Evolutionary conservation across 352 stramenopile species (phyloP).

Genomic region (Pythium phragmiticola): DNA sequence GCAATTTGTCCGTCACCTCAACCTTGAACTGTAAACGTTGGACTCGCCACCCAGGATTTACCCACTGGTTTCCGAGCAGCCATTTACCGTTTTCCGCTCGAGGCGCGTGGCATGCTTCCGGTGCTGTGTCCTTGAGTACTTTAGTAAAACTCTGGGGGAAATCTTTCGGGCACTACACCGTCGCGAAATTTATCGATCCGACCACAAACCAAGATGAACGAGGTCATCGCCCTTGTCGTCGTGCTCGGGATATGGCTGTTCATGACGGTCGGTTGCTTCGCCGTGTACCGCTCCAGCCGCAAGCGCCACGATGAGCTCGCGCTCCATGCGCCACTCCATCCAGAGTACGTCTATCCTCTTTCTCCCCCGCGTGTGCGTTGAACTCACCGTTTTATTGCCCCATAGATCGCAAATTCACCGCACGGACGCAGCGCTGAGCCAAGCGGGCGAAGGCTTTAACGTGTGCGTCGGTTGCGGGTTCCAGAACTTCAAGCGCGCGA

Average conservation of each 20-base stretch:
- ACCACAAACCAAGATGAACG: conserved; percentile 13
- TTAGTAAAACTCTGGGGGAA: no score
- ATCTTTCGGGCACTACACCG: no score
- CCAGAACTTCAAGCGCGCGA: conserved; percentile 44
- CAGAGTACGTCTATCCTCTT: conserved; percentile 18
- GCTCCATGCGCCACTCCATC: conserved; percentile 27
- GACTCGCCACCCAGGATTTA: neutral
- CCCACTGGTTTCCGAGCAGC: no score
- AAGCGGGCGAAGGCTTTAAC: conserved; percentile 42
- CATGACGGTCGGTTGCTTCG: conserved; percentile 20
- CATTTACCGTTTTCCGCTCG: no score
- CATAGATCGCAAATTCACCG: conserved; percentile 29
- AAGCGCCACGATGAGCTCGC: conserved; percentile 16
- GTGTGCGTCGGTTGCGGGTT: conserved; percentile 37
- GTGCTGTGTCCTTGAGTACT: no score
- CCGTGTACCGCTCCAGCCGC: conserved; percentile 8
- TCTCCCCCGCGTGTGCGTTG: neutral
- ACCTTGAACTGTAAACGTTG: neutral
- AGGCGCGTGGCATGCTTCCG: no score
- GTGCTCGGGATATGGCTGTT: conserved; percentile 21
- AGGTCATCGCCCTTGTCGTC: conserved; percentile 14
- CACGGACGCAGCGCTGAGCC: conserved; percentile 36
- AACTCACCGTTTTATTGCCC: neutral
- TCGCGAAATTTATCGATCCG: neutral
- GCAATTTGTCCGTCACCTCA: neutral